These are phyloP conservation scores for Boletellus emodensis DNA, from an alignment of 768 basidiomycete species.

Conservation along the genomic window DNA sequence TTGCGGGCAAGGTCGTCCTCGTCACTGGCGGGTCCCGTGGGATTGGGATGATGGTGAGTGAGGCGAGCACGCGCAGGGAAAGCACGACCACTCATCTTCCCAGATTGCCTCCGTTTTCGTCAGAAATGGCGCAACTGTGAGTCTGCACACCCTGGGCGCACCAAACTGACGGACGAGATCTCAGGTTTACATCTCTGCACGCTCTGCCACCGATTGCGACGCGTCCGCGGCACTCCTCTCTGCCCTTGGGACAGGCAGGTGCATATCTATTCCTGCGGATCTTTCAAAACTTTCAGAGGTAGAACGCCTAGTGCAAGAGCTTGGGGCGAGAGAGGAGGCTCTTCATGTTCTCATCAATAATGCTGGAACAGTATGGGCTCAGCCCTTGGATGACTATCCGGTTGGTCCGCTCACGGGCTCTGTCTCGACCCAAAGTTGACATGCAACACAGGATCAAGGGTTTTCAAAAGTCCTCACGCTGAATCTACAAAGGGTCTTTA, in stretches of 20 bases:
- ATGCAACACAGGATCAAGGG: slow-evolving; percentile 12
- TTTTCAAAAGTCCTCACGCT: too few species aligned
- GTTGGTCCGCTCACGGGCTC: slow-evolving; percentile 25
- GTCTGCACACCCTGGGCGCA: neutral
- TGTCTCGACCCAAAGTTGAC: neutral
- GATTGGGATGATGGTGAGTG: slow-evolving; percentile 58
- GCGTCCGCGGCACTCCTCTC: slow-evolving; percentile 36
- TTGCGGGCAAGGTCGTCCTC: slow-evolving; percentile 52
- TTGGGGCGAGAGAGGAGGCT: slow-evolving; percentile 46
- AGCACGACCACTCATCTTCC: slow-evolving; percentile 8
- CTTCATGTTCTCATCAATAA: slow-evolving; percentile 64
- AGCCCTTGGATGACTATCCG: slow-evolving; percentile 42
- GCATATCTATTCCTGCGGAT: too few species aligned
- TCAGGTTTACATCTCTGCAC: slow-evolving; percentile 62
- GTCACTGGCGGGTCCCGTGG: slow-evolving; percentile 66
- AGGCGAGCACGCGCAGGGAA: neutral
- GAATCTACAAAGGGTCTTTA: slow-evolving; percentile 48
- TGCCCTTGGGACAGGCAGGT: too few species aligned
- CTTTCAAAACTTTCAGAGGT: too few species aligned
- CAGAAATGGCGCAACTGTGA: slow-evolving; percentile 55
- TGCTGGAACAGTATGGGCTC: slow-evolving; percentile 57
- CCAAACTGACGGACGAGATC: slow-evolving; percentile 2
- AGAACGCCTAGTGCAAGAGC: slow-evolving; percentile 42
- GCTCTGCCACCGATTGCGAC: slow-evolving; percentile 49
- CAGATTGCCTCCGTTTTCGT: slow-evolving; percentile 65